Conservation (phyloP, 805 yeast genomes). For the Millerozyma miso region DNA sequence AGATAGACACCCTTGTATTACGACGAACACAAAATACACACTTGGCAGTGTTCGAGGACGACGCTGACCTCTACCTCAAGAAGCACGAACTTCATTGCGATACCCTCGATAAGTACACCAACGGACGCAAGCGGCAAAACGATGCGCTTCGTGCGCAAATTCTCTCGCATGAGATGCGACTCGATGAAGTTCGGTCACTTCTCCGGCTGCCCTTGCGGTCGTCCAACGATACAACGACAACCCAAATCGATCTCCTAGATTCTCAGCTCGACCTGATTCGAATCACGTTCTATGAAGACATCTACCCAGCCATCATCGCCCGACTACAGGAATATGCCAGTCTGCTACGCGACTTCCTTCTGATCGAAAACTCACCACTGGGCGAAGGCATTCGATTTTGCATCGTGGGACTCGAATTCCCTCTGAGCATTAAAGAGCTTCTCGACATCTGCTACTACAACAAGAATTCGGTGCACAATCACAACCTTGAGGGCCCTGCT, state of each 20-base stretch:
- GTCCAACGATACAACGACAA: conserved; percentile 11
- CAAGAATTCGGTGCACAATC: conserved; percentile 4
- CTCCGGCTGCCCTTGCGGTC: conserved; percentile 14
- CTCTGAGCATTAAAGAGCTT: conserved; percentile 26
- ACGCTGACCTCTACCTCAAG: conserved; percentile 4
- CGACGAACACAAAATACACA: not conserved
- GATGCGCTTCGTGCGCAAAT: conserved; percentile 21
- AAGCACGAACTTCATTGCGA: conserved; percentile 4
- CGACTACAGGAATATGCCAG: conserved; percentile 10
- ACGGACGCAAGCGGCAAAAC: conserved; percentile 18
- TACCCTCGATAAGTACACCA: conserved; percentile 13
- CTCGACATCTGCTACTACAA: conserved; percentile 27
- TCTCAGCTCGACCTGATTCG: conserved; percentile 25
- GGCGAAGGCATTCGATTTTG: conserved; percentile 20
- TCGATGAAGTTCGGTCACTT: conserved; percentile 14
- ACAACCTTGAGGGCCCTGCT: conserved; percentile 6
- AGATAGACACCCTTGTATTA: conserved; percentile 13
- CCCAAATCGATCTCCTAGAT: conserved; percentile 21
- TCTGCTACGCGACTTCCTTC: conserved; percentile 20
- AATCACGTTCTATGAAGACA: conserved; percentile 17
- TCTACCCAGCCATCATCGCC: conserved; percentile 20
- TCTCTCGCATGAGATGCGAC: conserved; percentile 16
- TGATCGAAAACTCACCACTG: conserved; percentile 18
- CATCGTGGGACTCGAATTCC: conserved; percentile 34
- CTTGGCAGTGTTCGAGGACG: conserved; percentile 1